Evolutionary conservation across 352 stramenopile genomes (phyloP), one percentile per base, ranked within the genome.

Genomic region (Pelagophyceae sp.): DNA sequence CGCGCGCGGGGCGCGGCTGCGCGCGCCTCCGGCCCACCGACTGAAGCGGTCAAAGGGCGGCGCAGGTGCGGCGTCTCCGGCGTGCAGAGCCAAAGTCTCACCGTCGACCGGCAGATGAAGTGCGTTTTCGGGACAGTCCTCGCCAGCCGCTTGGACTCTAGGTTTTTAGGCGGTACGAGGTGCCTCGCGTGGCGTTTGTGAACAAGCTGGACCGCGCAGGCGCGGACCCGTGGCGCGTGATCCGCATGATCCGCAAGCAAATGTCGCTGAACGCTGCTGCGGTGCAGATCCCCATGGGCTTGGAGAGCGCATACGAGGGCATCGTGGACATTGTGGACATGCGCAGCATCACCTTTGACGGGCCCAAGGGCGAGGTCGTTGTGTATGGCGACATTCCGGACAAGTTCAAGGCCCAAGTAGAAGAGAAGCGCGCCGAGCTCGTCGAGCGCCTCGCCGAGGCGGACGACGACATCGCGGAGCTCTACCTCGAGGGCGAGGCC

Each of bases 91-190:
- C 96, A 99, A 87, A 97, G 92, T 77, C 85, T 99, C 3, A 99
- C 97, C 0, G 96, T 99, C 17, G 95, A 99, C 88, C 93, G 97
- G 79, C 96, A 99, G 88, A 98, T 98, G 94, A 98, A 98, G 87
- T 54, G 23, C 45, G 45, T n/a, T n/a, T n/a, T n/a, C n/a, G n/a
- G n/a, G n/a, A n/a, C 51, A 20, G 51, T n/a, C 51, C 51, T 20
- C 51, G 19, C n/a, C 51, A n/a, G 51, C n/a, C n/a, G n/a, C n/a
- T n/a, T 54, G 45, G 45, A 54, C 23, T 54, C 45, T 23, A 11
- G 11, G 45, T 23, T 54, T 54, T 54, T 54, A 38, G 32, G 45
- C 92, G 96, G 51, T 99, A 99, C 85, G 94, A 97, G 64, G 95
- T 99, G 50, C 97, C 96, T 27, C 90, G 96, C 76, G 89, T 99